Conservation (phyloP, 208 protist genomes). For the Trypanosoma caninum region DNA sequence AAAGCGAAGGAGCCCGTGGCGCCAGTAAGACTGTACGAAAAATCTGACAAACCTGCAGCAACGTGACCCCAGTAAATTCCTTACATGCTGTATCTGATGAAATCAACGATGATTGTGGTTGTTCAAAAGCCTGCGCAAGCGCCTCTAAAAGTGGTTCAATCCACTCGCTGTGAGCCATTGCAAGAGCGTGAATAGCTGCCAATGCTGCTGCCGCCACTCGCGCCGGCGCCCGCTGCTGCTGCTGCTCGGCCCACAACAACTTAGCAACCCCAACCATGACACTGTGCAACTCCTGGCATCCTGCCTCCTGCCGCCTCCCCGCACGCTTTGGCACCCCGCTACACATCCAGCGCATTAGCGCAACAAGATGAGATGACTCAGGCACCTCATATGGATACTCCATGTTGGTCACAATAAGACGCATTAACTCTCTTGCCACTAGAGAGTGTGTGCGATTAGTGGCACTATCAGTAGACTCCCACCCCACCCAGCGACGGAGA, state of each 20-base stretch:
- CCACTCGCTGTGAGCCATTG: constrained; percentile 46
- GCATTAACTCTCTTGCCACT: constrained; percentile 50
- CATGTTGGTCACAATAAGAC: constrained; percentile 33
- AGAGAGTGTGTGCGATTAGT: constrained; percentile 31
- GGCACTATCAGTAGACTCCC: constrained; percentile 33
- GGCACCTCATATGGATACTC: constrained; percentile 58
- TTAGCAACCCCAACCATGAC: constrained; percentile 53
- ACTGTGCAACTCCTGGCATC: constrained; percentile 40
- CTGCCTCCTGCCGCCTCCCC: constrained; percentile 13
- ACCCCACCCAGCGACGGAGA: constrained; percentile 53
- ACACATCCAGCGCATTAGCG: constrained; percentile 54
- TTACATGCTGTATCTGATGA: constrained; percentile 5
- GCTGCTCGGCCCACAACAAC: constrained; percentile 57
- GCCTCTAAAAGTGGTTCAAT: constrained; percentile 58
- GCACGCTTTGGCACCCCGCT: background rate
- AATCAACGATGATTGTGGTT: background rate
- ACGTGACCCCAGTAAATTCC: constrained; percentile 29
- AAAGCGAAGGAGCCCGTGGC: constrained; percentile 44
- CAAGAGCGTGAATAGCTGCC: constrained; percentile 48
- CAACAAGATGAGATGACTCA: constrained; percentile 48
- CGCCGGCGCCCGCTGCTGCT: constrained; percentile 34
- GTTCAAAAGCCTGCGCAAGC: constrained; percentile 42
- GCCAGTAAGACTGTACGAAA: constrained; percentile 41
- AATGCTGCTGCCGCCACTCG: constrained; percentile 50
- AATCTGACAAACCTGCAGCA: constrained; percentile 55